Percentiles rank a stretch among this genome's conserved stretches.
These are phyloP conservation scores for Leishmania amazonensis DNA, from an alignment of 208 protist species.

Conservation along the genomic window DNA sequence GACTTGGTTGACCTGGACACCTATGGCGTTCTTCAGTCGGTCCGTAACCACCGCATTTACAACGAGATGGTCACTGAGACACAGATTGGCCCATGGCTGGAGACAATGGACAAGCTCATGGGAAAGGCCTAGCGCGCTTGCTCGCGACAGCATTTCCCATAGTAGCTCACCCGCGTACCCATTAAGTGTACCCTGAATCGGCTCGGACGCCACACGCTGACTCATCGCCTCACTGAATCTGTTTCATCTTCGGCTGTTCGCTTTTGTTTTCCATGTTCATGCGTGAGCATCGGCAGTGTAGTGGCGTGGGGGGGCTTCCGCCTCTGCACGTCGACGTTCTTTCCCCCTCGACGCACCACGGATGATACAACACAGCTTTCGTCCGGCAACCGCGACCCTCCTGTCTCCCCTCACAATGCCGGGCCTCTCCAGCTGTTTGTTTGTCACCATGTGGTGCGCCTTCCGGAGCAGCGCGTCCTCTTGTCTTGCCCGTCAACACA, in stretches of 20 bases:
- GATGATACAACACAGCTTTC: neutral
- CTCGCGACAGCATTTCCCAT: neutral
- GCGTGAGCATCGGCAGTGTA: neutral
- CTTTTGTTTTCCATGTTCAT: neutral
- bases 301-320: no score
- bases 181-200: neutral
- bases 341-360: neutral
- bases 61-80: constrained; percentile 74
- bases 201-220: neutral
- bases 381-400: neutral
- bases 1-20: constrained; percentile 88
- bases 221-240: no score
- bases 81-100: constrained; percentile 64
- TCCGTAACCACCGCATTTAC: constrained; percentile 86
- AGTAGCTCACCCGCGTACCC: neutral
- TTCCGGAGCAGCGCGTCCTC: neutral
- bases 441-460: neutral
- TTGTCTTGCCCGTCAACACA: neutral
- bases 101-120: constrained; percentile 52
- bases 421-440: neutral
- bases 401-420: neutral
- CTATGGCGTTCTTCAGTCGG: constrained; percentile 89
- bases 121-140: constrained; percentile 26
- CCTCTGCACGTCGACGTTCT: neutral
- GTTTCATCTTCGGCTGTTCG: neutral